Conservation (phyloP, 192 early-diverging fungal species). For the Coemansia sp. region DNA sequence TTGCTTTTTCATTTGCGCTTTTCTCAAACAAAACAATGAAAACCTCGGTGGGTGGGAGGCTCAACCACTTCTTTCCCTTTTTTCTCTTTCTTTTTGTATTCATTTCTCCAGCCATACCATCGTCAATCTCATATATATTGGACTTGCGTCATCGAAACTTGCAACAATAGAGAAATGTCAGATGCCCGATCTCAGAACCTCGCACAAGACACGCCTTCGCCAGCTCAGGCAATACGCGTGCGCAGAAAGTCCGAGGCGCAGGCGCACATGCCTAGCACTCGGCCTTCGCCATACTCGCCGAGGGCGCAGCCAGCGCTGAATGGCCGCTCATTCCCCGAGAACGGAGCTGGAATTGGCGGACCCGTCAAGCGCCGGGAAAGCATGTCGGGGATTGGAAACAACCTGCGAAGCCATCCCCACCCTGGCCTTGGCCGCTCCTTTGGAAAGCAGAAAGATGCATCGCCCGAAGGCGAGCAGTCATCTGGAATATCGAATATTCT, state of each 20-base stretch:
- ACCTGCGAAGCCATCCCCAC: conserved; percentile 40
- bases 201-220: conserved; percentile 4
- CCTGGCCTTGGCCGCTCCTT: conserved; percentile 36
- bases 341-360: conserved; percentile 33
- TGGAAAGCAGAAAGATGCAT: conserved; percentile 7
- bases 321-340: not conserved
- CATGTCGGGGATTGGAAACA: conserved; percentile 47
- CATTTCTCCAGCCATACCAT: too few relatives aligned
- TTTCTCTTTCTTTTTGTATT: too few relatives aligned
- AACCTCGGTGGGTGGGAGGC: too few relatives aligned
- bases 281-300: conserved; percentile 15
- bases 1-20: too few relatives aligned
- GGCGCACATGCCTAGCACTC: not conserved
- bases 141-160: not conserved
- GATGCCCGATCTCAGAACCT: conserved; percentile 10
- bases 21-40: too few relatives aligned
- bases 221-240: not conserved
- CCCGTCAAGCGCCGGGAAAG: conserved; percentile 44
- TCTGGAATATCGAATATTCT: conserved; percentile 19
- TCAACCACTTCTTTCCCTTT: too few relatives aligned
- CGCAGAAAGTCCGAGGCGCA: not conserved
- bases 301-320: conserved; percentile 3
- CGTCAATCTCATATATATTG: too few relatives aligned
- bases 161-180: conserved; percentile 6
- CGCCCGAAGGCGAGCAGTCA: conserved; percentile 6